Evolutionary conservation across 768 basidiomycete species (phyloP).

Genomic region (Pisolithus marmoratus): DNA sequence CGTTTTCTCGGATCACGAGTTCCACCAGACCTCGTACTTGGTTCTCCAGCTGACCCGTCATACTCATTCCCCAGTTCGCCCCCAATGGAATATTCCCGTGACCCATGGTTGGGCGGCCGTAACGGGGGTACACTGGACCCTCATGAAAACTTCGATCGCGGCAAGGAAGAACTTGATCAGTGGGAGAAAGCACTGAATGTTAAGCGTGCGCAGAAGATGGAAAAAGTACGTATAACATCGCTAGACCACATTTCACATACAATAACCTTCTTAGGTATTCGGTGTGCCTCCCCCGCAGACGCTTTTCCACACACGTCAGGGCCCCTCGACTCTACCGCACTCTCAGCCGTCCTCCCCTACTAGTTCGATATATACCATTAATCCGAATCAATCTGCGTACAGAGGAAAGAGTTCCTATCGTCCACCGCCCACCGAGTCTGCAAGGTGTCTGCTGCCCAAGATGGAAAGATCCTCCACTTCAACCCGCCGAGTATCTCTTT

Average conservation of each 20-base stretch:
- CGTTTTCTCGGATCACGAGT: conserved; percentile 83
- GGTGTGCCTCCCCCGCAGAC: conserved; percentile 75
- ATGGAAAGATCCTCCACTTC: conserved; percentile 12
- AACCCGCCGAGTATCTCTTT: conserved; percentile 17
- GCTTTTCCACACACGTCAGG: conserved; percentile 65
- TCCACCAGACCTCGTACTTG: conserved; percentile 62
- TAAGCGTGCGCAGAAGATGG: conserved; percentile 79
- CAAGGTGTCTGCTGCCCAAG: conserved; percentile 39
- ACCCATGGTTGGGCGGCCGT: conserved; percentile 42
- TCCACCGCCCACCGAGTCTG: conserved; percentile 64
- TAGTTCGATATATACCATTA: conserved; percentile 23
- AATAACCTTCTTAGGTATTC: conserved; percentile 51
- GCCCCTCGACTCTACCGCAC: conserved; percentile 29
- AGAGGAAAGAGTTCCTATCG: conserved; percentile 39
- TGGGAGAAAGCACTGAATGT: conserved; percentile 78
- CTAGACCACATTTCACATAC: not conserved
- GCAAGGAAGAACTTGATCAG: conserved; percentile 65
- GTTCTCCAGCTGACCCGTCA: conserved; percentile 30
- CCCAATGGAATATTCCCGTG: conserved; percentile 26
- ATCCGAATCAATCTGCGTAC: conserved; percentile 49
- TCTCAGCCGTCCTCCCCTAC: conserved; percentile 21
- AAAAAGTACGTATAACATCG: conserved; percentile 49
- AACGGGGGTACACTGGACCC: conserved; percentile 49
- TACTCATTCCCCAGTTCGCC: conserved; percentile 24
- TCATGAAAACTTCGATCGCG: conserved; percentile 51